phyloP scores from a whole-genome alignment of 192 early-diverging fungal genomes.

The Powellomyces hirtus region DNA sequence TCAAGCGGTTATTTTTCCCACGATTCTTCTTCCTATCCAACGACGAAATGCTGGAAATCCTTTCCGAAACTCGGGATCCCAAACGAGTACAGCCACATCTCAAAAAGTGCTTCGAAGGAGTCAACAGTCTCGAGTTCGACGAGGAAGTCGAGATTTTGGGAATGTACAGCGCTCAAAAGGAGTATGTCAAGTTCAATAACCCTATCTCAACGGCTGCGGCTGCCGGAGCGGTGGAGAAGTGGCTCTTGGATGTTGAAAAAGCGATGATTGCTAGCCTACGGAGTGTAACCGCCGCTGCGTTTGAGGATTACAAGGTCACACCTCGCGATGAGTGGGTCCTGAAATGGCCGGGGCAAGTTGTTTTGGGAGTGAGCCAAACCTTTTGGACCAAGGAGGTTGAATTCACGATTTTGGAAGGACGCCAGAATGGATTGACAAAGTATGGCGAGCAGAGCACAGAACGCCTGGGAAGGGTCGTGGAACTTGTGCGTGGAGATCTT shows the following conservation, averaged over 20 bases:
- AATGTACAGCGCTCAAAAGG: constrained; percentile 60
- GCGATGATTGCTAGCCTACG: constrained; percentile 52
- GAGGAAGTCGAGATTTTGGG: constrained; percentile 52
- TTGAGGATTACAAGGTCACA: constrained; percentile 43
- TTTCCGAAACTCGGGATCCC: constrained; percentile 61
- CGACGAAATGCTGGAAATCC: constrained; percentile 64
- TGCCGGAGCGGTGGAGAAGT: constrained; percentile 55
- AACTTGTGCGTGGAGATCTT: constrained; percentile 56
- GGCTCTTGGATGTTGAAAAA: constrained; percentile 58
- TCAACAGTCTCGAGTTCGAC: constrained; percentile 59
- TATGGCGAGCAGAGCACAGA: constrained; percentile 50
- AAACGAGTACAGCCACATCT: constrained; percentile 61
- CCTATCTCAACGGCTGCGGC: constrained; percentile 50
- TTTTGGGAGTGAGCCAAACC: constrained; percentile 55
- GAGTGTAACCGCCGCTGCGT: constrained; percentile 38
- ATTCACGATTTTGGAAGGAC: constrained; percentile 44
- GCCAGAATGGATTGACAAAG: constrained; percentile 44
- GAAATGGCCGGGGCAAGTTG: constrained; percentile 63
- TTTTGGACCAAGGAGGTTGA: constrained; percentile 65
- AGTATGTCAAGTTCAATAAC: constrained; percentile 49
- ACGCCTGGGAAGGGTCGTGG: constrained; percentile 50
- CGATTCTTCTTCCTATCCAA: constrained; percentile 65
- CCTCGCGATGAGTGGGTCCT: constrained; percentile 59
- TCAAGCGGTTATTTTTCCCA: constrained; percentile 59
- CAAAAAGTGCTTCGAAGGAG: constrained; percentile 64